These are phyloP conservation scores for Penicillium sp. DNA, from an alignment of 2,329 filamentous ascomycete genomes.

Conservation along the genomic window DNA sequence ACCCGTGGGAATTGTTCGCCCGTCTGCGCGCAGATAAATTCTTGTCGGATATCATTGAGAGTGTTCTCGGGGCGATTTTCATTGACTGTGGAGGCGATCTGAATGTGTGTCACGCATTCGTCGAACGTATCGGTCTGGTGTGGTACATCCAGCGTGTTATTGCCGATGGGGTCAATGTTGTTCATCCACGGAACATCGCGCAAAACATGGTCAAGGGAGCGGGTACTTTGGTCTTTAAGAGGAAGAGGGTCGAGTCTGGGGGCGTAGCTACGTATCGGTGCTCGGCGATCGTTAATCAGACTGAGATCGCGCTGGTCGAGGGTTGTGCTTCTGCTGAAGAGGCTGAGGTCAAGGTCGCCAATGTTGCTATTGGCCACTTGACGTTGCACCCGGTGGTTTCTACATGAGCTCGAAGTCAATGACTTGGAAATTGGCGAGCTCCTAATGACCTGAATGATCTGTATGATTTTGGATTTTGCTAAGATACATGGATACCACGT, in stretches of 20 bases:
- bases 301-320: constrained; percentile 19
- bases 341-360: constrained; percentile 30
- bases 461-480: background rate
- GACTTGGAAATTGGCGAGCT: background rate
- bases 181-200: constrained; percentile 66
- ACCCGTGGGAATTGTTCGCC: constrained; percentile 75
- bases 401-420: background rate
- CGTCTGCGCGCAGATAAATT: constrained; percentile 69
- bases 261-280: constrained; percentile 23
- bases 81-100: constrained; percentile 69
- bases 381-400: background rate
- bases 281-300: constrained; percentile 14
- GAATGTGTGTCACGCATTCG: constrained; percentile 57
- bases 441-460: background rate
- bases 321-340: constrained; percentile 30
- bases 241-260: constrained; percentile 12
- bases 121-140: constrained; percentile 65
- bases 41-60: constrained; percentile 80
- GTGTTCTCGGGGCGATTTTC: constrained; percentile 76
- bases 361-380: constrained; percentile 17
- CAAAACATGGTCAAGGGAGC: constrained; percentile 52
- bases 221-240: constrained; percentile 15
- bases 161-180: constrained; percentile 53
- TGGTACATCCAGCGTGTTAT: constrained; percentile 62
- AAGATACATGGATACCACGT: background rate